A percentile compares a stretch with the other conserved stretches of the same genome.
Evolutionary conservation across 78 protist genomes (phyloP).

Genomic region (Dictyostelium capitatum): DNA sequence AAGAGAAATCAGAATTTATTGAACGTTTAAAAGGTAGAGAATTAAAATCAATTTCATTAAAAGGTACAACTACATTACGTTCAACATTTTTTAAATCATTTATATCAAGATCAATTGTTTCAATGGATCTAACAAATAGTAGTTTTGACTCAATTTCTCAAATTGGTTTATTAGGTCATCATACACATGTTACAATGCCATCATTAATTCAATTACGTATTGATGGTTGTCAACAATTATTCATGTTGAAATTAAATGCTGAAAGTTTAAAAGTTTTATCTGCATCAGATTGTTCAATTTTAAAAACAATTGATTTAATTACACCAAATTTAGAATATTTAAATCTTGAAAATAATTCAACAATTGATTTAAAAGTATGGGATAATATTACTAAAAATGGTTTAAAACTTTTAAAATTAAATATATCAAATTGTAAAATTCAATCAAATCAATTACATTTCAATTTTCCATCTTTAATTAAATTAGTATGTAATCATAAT

Average conservation of each 20-base stretch:
- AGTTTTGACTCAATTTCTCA: slow-evolving; percentile 1
- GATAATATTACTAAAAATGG: neutral
- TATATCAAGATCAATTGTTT: neutral
- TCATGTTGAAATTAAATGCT: neutral
- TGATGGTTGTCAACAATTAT: neutral
- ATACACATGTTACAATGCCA: neutral
- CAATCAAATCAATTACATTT: neutral
- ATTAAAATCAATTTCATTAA: neutral
- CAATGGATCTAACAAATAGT: slow-evolving; percentile 14
- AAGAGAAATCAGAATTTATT: neutral
- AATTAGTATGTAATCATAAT: neutral
- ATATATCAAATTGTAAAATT: slow-evolving; percentile 5
- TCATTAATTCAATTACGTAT: neutral
- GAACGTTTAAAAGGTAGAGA: neutral
- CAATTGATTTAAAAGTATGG: neutral
- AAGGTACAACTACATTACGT: neutral
- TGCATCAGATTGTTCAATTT: neutral
- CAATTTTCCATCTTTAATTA: neutral
- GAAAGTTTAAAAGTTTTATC: neutral
- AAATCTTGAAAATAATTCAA: neutral
- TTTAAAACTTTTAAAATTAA: neutral
- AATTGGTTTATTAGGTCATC: neutral
- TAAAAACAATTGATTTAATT: neutral
- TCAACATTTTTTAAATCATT: neutral
- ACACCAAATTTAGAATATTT: neutral